Evolutionary conservation across 1,284 basidiomycete genomes (phyloP), one percentile per base, ranked within the genome.

Genomic region (Leccinum proliferum): DNA sequence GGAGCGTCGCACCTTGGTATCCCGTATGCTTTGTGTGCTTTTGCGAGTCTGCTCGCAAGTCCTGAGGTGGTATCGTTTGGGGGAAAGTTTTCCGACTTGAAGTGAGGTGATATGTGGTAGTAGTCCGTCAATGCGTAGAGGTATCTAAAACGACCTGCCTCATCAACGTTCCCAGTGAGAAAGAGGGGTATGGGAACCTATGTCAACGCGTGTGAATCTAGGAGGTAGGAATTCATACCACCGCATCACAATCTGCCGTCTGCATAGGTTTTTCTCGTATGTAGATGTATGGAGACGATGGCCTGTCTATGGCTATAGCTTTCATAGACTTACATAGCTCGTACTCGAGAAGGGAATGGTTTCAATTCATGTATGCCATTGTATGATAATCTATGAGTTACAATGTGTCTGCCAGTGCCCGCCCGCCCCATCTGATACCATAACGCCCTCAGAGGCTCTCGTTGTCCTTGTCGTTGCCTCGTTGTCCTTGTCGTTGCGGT

Each of bases 11-110:
- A 88, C 88, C 77, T 73, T 61, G 77, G 70, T 7, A 83, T 78
- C 10, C 81, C 78, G 71, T 96, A 98, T 10, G 88, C 88, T 55
- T 78, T 76, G 75, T 97, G 95, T 0, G 88, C 96, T 34, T 84
- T 82, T 1, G 88, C 92, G 7, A 99, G 78, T 1, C 96, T 95
- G 43, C 81, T 78, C 0, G 85, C 88, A 1, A 98, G 77, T 2
- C 88, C 88, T 1, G 83, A 74, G 1, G 88, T 86, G 0, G 93
- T 90, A 39, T 86, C 74, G 70, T 98, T 98, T 5, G 71, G 56
- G 0, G 96, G 95, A 59, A 94, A 83, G 68, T 87, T 88, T 1
- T 81, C 78, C 0, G 71, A 63, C 43, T 76, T 77, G 5, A 96
- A 75, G 56, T 81, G 66, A 1, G 89, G 79, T 1, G 87, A 88